Conservation (phyloP, 2,329 filamentous ascomycete species). For the Talaromyces sp. region DNA sequence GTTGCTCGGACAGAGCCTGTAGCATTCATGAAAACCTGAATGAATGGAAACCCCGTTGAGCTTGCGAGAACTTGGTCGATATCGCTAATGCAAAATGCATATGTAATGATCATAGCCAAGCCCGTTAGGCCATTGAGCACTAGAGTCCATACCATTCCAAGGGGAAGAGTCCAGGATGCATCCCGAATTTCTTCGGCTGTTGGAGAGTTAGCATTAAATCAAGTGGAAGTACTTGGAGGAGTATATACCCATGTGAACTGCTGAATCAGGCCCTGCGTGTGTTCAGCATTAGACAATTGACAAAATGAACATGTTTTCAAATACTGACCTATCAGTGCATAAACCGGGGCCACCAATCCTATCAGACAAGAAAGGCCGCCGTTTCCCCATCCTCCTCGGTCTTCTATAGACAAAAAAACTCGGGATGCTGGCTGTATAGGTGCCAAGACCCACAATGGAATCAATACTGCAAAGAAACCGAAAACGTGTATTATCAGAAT, state of each 20-base stretch:
- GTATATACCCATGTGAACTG: slow-evolving; percentile 41
- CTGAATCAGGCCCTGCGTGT: slow-evolving; percentile 7
- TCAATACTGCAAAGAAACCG: slow-evolving; percentile 40
- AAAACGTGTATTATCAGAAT: slow-evolving; percentile 38
- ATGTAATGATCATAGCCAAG: slow-evolving; percentile 50
- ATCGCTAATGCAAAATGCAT: slow-evolving; percentile 52
- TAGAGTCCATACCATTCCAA: slow-evolving; percentile 46
- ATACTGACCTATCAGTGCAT: slow-evolving; percentile 38
- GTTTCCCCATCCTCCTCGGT: slow-evolving; percentile 36
- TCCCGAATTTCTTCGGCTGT: slow-evolving; percentile 40
- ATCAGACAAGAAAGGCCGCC: slow-evolving; percentile 34
- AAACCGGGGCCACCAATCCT: slow-evolving; percentile 37
- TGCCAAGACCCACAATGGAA: slow-evolving; percentile 39
- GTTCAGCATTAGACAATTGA: not conserved
- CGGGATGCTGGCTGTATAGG: slow-evolving; percentile 30
- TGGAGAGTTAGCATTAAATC: slow-evolving; percentile 7
- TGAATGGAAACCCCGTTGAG: slow-evolving; percentile 53
- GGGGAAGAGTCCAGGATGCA: slow-evolving; percentile 47
- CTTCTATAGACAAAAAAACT: slow-evolving; percentile 38
- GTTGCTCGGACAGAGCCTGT: slow-evolving; percentile 47
- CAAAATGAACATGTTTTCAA: slow-evolving; percentile 18
- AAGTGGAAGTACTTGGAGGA: not conserved
- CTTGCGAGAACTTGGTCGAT: slow-evolving; percentile 40
- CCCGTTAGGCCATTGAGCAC: slow-evolving; percentile 50
- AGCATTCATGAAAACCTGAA: slow-evolving; percentile 52